Conservation (phyloP, 2,329 filamentous ascomycete genomes). For the Berkeleyomyces rouxiae region DNA sequence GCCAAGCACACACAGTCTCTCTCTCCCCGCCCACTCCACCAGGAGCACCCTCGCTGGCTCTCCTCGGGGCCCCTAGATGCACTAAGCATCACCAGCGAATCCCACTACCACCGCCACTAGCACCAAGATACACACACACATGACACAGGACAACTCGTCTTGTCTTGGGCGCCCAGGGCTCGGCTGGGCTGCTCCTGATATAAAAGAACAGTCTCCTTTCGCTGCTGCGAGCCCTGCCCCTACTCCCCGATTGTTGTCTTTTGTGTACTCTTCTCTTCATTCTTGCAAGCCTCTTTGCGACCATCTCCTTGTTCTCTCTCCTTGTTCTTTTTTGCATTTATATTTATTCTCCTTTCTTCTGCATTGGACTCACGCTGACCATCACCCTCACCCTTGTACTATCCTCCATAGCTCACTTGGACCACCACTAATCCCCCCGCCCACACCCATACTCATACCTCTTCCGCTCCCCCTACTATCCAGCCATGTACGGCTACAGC, state of each 20-base stretch:
- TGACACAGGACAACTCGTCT: too few species aligned
- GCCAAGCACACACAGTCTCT: neutral
- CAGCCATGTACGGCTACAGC: constrained; percentile 29
- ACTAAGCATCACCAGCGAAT: too few species aligned
- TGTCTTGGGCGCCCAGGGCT: too few species aligned
- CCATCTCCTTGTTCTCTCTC: neutral
- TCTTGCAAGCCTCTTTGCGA: neutral
- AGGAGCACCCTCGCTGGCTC: too few species aligned
- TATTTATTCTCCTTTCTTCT: neutral
- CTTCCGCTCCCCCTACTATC: neutral
- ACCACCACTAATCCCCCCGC: neutral
- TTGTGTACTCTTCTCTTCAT: too few species aligned
- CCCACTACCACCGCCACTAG: too few species aligned
- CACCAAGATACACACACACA: too few species aligned
- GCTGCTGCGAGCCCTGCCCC: too few species aligned
- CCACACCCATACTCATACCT: neutral
- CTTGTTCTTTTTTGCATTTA: neutral
- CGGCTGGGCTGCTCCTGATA: too few species aligned
- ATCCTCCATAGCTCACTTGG: neutral
- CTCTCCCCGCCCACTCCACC: neutral
- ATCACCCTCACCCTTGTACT: neutral
- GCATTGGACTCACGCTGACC: neutral
- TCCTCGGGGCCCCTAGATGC: too few species aligned
- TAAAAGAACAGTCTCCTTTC: too few species aligned
- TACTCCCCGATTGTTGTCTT: too few species aligned